phyloP scores from a whole-genome alignment of 2,329 filamentous ascomycete species.

The Ramichloridium luteum region DNA sequence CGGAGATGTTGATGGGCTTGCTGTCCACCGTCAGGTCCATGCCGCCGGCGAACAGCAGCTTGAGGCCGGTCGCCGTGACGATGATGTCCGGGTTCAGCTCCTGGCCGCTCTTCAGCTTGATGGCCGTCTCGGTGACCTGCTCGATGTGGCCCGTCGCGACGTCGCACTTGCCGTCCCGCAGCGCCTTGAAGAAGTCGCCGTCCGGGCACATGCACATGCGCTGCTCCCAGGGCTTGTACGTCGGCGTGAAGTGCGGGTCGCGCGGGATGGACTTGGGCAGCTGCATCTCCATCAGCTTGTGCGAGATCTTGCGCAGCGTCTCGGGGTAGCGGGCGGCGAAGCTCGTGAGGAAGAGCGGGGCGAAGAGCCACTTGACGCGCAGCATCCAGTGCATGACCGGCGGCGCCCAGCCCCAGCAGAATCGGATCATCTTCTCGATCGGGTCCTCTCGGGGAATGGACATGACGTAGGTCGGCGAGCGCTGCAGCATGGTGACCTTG shows the following conservation, averaged over 20 bases:
- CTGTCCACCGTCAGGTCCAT: constrained; percentile 40
- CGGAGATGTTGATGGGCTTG: constrained; percentile 30
- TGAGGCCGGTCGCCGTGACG: constrained; percentile 52
- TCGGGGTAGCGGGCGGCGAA: constrained; percentile 25
- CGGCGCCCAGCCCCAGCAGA: constrained; percentile 14
- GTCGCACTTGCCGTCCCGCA: constrained; percentile 39
- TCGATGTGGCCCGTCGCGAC: constrained; percentile 46
- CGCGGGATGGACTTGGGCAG: constrained; percentile 35
- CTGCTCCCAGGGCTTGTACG: constrained; percentile 51
- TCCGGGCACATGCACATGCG: constrained; percentile 59
- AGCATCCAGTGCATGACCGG: constrained; percentile 21
- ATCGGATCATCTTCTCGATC: constrained; percentile 17
- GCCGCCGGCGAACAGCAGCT: constrained; percentile 42
- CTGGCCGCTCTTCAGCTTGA: constrained; percentile 32
- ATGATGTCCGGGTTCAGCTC: constrained; percentile 48
- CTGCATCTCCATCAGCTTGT: constrained; percentile 31
- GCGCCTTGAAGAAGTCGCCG: constrained; percentile 45
- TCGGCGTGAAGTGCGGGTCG: constrained; percentile 33
- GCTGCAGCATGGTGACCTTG: constrained; percentile 67
- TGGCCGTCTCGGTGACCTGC: constrained; percentile 36
- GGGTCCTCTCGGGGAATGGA: constrained; percentile 19
- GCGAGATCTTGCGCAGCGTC: constrained; percentile 24
- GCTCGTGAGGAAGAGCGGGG: constrained; percentile 23
- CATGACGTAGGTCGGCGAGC: constrained; percentile 54
- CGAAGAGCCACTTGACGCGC: constrained; percentile 25